Conservation (phyloP, 1,284 basidiomycete genomes). For the Moniliella sp. region DNA sequence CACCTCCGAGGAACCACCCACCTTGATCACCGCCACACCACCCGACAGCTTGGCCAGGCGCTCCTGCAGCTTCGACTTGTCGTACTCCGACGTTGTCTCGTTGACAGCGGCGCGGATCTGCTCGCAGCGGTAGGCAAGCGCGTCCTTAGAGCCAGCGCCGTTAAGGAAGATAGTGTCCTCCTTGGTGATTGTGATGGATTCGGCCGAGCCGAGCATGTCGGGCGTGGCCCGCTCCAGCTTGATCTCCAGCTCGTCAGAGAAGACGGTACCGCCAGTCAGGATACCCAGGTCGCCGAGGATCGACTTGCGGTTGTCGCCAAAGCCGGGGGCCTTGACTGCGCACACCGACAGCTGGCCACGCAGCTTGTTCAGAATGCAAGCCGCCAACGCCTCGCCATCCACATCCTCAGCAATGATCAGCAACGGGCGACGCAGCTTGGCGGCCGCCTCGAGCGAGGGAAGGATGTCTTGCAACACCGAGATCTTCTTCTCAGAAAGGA, state of each 20-base stretch:
- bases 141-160: conserved; percentile 42
- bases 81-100: conserved; percentile 80
- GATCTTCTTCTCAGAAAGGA: conserved; percentile 95
- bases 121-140: conserved; percentile 45
- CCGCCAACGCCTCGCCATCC: conserved; percentile 88
- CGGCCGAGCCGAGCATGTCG: conserved; percentile 75
- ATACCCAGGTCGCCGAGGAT: conserved; percentile 91
- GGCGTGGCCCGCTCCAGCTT: conserved; percentile 77
- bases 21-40: conserved; percentile 94
- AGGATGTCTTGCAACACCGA: conserved; percentile 82
- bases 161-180: conserved; percentile 94
- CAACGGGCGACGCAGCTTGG: conserved; percentile 69
- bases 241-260: conserved; percentile 92
- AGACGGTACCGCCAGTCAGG: conserved; percentile 87
- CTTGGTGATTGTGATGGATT: conserved; percentile 83
- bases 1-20: conserved; percentile 77
- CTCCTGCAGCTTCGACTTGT: conserved; percentile 85
- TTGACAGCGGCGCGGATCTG: conserved; percentile 68
- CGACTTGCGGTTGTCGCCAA: conserved; percentile 95
- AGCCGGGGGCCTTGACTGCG: conserved; percentile 88
- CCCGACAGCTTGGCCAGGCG: conserved; percentile 83
- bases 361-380: conserved; percentile 94
- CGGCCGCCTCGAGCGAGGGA: conserved; percentile 74
- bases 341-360: conserved; percentile 79
- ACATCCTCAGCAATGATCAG: conserved; percentile 92